Percentiles rank a stretch among this genome's conserved stretches.
These are phyloP conservation scores for Stropharia rugosoannulata DNA, from an alignment of 768 basidiomycete species.

Conservation along the genomic window DNA sequence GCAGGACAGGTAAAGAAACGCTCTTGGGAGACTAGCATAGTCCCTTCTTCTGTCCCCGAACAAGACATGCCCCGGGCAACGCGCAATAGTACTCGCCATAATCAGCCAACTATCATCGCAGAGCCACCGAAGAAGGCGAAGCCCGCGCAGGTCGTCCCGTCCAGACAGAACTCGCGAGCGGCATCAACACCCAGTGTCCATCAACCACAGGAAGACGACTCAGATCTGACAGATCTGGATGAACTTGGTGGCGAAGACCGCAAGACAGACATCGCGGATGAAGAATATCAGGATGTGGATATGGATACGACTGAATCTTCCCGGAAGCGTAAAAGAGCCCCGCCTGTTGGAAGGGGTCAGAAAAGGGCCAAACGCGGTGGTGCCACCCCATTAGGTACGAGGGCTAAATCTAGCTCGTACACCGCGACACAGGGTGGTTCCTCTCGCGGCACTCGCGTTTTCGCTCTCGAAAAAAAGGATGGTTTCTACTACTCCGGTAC, in stretches of 20 bases:
- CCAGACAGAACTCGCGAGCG: slow-evolving; percentile 11
- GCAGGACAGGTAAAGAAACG: not conserved
- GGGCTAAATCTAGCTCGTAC: slow-evolving; percentile 38
- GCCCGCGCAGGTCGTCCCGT: not conserved
- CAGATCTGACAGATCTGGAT: slow-evolving; percentile 20
- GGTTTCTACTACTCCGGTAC: slow-evolving; percentile 62
- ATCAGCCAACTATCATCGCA: not conserved
- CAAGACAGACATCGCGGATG: slow-evolving; percentile 38
- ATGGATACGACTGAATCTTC: slow-evolving; percentile 23
- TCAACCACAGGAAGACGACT: slow-evolving; percentile 20
- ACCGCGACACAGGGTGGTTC: slow-evolving; percentile 20
- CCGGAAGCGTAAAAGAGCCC: slow-evolving; percentile 46
- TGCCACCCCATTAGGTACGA: slow-evolving; percentile 23
- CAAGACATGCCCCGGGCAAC: slow-evolving; percentile 36
- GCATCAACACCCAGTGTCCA: slow-evolving; percentile 10
- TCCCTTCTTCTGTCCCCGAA: slow-evolving; percentile 63
- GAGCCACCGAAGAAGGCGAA: slow-evolving; percentile 5
- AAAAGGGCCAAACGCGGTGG: slow-evolving; percentile 32
- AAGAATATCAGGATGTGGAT: slow-evolving; percentile 31
- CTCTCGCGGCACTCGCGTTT: slow-evolving; percentile 53
- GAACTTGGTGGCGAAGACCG: slow-evolving; percentile 32
- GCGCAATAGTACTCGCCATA: not conserved
- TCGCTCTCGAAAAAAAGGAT: slow-evolving; percentile 65
- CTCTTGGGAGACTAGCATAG: slow-evolving; percentile 36
- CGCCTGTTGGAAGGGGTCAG: slow-evolving; percentile 21